Conservation (phyloP, 169 alveolate genomes). For the Babesia sp. region DNA sequence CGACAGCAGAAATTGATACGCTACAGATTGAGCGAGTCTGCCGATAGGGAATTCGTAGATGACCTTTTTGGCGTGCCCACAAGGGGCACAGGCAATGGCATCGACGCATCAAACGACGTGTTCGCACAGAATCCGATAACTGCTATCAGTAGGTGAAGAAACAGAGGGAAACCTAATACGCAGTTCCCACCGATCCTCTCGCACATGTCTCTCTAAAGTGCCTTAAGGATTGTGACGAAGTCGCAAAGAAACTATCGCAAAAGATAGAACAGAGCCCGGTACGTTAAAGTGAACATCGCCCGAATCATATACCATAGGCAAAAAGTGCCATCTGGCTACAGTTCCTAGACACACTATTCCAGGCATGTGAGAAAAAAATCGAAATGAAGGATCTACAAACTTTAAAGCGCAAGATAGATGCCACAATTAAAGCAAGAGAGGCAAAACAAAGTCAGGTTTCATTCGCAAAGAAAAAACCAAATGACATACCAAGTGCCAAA, state of each 20-base stretch:
- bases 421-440: constrained; percentile 45
- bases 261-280: constrained; percentile 67
- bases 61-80: constrained; percentile 52
- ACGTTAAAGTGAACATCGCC: not conserved
- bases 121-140: constrained; percentile 35
- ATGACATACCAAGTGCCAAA: constrained; percentile 60
- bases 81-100: not conserved
- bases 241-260: constrained; percentile 65
- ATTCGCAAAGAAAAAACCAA: constrained; percentile 65
- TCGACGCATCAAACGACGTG: constrained; percentile 19
- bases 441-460: constrained; percentile 46
- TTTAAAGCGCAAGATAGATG: constrained; percentile 55
- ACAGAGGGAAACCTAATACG: not conserved
- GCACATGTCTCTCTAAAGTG: constrained; percentile 52
- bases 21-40: constrained; percentile 56
- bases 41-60: constrained; percentile 55
- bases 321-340: constrained; percentile 68
- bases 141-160: constrained; percentile 21
- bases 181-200: constrained; percentile 64
- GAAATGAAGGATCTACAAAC: constrained; percentile 64
- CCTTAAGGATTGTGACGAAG: constrained; percentile 63
- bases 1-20: not conserved
- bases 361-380: constrained; percentile 62
- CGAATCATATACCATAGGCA: constrained; percentile 24
- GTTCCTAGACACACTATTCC: constrained; percentile 63